Conservation (phyloP, 2,329 filamentous ascomycete species). For the Ophiostoma quercus region DNA sequence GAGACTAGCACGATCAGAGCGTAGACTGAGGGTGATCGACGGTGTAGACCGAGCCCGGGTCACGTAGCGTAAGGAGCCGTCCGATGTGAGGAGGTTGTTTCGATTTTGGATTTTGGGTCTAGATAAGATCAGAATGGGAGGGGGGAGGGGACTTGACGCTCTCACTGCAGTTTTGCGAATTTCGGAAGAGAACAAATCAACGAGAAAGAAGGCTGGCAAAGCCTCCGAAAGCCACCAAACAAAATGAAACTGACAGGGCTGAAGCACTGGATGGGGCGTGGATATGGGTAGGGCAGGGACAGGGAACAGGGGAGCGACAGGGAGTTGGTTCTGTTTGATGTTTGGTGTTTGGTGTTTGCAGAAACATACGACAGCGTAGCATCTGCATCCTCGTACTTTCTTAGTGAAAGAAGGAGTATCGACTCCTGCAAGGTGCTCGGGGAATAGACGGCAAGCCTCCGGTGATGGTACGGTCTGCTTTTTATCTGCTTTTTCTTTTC, state of each 20-base stretch:
- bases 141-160: too few relatives aligned
- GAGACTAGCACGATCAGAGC: neutral
- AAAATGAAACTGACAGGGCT: neutral
- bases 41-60: neutral
- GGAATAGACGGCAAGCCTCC: neutral
- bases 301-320: neutral
- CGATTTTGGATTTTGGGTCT: too few relatives aligned
- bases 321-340: neutral
- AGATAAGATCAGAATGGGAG: too few relatives aligned
- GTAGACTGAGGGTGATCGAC: neutral
- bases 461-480: neutral
- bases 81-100: neutral
- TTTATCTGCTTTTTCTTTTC: too few relatives aligned
- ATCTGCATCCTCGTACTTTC: neutral
- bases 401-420: too few relatives aligned
- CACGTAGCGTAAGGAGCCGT: neutral
- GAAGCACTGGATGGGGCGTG: neutral
- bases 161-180: too few relatives aligned
- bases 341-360: neutral
- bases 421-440: neutral
- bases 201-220: neutral
- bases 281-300: neutral
- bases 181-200: neutral
- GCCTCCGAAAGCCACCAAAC: neutral
- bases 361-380: conserved; percentile 6